phyloP scores from a whole-genome alignment of 2,329 filamentous ascomycete species.

The Botrytis galanthina region DNA sequence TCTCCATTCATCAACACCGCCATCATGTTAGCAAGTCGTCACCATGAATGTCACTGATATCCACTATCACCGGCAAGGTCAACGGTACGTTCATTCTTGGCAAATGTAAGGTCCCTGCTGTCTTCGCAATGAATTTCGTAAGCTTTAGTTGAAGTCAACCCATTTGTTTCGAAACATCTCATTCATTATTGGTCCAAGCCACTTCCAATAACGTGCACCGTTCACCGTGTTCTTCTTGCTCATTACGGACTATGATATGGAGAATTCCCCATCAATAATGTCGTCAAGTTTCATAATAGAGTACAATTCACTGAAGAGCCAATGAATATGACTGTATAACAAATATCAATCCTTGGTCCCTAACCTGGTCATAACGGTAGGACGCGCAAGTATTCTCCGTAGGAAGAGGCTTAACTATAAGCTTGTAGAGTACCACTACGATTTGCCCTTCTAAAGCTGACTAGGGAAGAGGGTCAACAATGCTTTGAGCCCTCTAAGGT shows the following conservation, averaged over 20 bases:
- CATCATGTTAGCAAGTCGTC: neutral
- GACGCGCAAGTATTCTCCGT: neutral
- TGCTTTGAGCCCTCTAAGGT: neutral
- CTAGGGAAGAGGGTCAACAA: neutral
- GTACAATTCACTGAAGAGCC: neutral
- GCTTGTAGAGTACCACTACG: neutral
- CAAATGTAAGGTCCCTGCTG: neutral
- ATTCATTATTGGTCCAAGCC: neutral
- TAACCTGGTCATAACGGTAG: neutral
- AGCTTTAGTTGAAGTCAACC: constrained; percentile 4
- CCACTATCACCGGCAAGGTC: neutral
- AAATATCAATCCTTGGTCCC: neutral
- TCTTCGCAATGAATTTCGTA: constrained; percentile 16
- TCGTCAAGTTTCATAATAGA: neutral
- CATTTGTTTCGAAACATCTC: neutral
- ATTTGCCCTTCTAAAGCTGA: neutral
- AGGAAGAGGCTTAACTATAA: neutral
- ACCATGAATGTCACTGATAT: neutral
- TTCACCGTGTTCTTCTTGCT: neutral
- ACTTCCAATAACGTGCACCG: neutral
- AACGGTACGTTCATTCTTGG: neutral
- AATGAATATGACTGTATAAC: neutral
- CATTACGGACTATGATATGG: neutral
- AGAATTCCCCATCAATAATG: neutral
- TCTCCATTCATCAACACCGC: neutral